Evolutionary conservation across 2,329 filamentous ascomycete species (phyloP).

Genomic region (Cytospora schulzeri): DNA sequence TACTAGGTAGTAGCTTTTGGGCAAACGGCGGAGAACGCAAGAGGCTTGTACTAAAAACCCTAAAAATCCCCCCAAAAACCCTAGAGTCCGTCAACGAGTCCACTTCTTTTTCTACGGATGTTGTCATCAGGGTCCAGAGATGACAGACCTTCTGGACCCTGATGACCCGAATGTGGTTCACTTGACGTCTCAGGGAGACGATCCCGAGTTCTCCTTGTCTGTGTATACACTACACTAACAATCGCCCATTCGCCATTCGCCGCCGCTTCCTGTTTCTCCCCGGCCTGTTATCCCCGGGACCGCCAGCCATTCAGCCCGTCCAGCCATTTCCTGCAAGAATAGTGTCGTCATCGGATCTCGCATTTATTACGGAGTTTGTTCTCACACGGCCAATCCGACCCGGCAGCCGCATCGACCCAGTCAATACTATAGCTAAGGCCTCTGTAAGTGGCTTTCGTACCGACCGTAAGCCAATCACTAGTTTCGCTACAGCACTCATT

Average conservation of each 20-base stretch:
- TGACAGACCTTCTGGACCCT: not conserved
- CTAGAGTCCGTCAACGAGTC: not conserved
- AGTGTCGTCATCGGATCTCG: not conserved
- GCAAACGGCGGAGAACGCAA: no score
- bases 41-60: no score
- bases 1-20: no score
- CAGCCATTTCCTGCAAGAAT: not conserved
- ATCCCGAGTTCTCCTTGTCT: no score
- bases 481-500: not conserved
- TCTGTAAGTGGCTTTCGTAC: not conserved
- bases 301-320: not conserved
- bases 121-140: slow-evolving; percentile 1
- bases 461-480: not conserved
- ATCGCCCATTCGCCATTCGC: no score
- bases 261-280: not conserved
- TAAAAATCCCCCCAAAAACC: no score
- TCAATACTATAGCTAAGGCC: not conserved
- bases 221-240: no score
- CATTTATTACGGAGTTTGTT: not conserved
- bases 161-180: not conserved
- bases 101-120: not conserved
- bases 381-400: not conserved
- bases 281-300: not conserved
- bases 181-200: not conserved
- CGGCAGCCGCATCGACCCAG: not conserved